A percentile compares a stretch with the other conserved stretches of the same genome.
These are phyloP conservation scores for Phialemonium atrogriseum DNA, from an alignment of 2,329 filamentous ascomycete species.

Conservation along the genomic window DNA sequence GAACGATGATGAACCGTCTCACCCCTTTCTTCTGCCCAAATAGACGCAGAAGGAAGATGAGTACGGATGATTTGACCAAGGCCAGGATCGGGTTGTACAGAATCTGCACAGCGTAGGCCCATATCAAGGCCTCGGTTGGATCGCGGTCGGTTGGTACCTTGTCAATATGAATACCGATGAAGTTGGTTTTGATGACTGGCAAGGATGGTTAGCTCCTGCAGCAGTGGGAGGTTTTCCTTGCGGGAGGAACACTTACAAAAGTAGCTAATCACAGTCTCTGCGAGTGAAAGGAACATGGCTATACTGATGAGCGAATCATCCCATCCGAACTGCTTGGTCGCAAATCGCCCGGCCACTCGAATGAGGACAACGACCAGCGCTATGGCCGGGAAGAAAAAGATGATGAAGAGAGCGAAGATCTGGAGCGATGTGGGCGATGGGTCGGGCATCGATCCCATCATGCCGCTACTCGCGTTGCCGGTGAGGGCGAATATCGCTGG, in stretches of 20 bases:
- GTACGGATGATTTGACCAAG: slow-evolving; percentile 24
- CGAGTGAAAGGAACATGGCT: slow-evolving; percentile 20
- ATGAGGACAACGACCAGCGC: slow-evolving; percentile 17
- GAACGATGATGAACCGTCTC: slow-evolving; percentile 17
- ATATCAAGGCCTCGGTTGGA: slow-evolving; percentile 16
- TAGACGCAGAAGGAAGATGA: slow-evolving; percentile 23
- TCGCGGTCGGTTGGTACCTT: slow-evolving; percentile 14
- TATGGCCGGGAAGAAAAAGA: slow-evolving; percentile 20
- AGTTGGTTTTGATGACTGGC: slow-evolving; percentile 22
- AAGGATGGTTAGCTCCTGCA: slow-evolving; percentile 5
- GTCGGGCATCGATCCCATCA: slow-evolving; percentile 6
- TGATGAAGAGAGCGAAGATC: slow-evolving; percentile 19
- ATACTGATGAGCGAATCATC: slow-evolving; percentile 22
- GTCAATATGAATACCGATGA: slow-evolving; percentile 15
- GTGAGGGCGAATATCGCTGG: not conserved
- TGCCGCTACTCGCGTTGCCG: not conserved
- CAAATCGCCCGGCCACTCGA: slow-evolving; percentile 16
- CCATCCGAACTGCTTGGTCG: slow-evolving; percentile 15
- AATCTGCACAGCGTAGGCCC: slow-evolving; percentile 23
- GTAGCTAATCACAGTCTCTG: slow-evolving; percentile 19
- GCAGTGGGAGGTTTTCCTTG: not conserved
- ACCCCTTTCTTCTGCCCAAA: slow-evolving; percentile 20
- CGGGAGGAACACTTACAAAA: slow-evolving; percentile 15
- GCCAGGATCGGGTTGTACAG: slow-evolving; percentile 26
- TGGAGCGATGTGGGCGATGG: slow-evolving; percentile 16